Percentiles rank a stretch among this genome's conserved stretches.
These are phyloP conservation scores for Cylindrotheca fusiformis DNA, from an alignment of 108 stramenopile genomes.

Conservation along the genomic window DNA sequence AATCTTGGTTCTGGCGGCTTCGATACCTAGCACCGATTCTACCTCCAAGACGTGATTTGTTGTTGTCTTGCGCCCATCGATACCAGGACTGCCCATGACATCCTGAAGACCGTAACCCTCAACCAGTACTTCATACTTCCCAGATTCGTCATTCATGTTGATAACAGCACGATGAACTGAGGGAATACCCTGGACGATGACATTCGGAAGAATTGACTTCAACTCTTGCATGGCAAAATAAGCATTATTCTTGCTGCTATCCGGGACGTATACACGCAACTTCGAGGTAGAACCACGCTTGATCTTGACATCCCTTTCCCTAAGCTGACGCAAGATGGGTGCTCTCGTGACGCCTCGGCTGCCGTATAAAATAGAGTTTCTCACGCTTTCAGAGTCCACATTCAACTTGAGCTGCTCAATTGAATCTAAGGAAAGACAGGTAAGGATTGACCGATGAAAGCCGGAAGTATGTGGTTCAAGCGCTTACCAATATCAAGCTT, in stretches of 20 bases:
- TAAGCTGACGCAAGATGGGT: constrained; percentile 69
- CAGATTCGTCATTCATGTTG: constrained; percentile 86
- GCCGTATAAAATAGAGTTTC: constrained; percentile 82
- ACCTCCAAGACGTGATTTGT: constrained; percentile 98
- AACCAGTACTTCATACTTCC: constrained; percentile 90
- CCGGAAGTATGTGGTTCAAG: no score
- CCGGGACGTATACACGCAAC: constrained; percentile 84
- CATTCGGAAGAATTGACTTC: constrained; percentile 85
- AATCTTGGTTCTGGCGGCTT: constrained; percentile 94
- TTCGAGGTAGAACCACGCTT: constrained; percentile 70
- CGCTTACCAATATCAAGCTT: constrained; percentile 82
- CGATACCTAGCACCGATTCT: constrained; percentile 90
- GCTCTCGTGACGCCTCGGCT: constrained; percentile 64
- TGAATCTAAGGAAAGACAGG: constrained; percentile 32
- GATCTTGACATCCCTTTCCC: constrained; percentile 67
- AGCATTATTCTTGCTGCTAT: constrained; percentile 38
- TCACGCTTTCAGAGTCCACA: constrained; percentile 75
- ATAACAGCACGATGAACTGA: constrained; percentile 96
- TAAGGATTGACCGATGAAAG: neutral
- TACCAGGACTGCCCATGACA: constrained; percentile 92
- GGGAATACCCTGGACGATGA: constrained; percentile 96
- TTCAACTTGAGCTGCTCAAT: constrained; percentile 91
- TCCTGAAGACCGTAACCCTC: constrained; percentile 96
- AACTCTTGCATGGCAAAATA: constrained; percentile 89
- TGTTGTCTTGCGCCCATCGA: constrained; percentile 86